Conservation (phyloP, 2,329 filamentous ascomycete species). For the Verticillium zaregamsianum region DNA sequence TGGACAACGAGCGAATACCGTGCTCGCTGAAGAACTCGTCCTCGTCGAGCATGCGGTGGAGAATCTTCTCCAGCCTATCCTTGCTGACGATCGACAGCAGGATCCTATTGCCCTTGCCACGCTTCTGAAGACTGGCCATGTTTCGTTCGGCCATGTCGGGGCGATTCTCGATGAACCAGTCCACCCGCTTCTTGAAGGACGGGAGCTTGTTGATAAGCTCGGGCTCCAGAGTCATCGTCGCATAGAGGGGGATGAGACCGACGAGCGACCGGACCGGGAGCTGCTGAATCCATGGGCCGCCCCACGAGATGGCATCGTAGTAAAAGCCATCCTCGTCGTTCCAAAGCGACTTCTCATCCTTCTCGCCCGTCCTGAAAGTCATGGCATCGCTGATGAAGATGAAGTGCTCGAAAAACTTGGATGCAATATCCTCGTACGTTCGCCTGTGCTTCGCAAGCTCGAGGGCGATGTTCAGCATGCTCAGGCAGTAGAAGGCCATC, state of each 20-base stretch:
- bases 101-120: conserved; percentile 85
- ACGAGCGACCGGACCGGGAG: conserved; percentile 89
- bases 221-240: conserved; percentile 86
- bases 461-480: conserved; percentile 94
- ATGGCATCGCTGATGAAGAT: conserved; percentile 97
- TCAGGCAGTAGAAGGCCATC: conserved; percentile 98
- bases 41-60: conserved; percentile 89
- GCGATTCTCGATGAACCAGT: conserved; percentile 91
- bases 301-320: conserved; percentile 97
- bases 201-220: conserved; percentile 90
- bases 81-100: conserved; percentile 88
- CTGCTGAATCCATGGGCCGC: conserved; percentile 88
- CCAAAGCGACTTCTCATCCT: conserved; percentile 81
- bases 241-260: conserved; percentile 89
- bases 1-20: conserved; percentile 88
- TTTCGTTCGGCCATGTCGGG: conserved; percentile 87
- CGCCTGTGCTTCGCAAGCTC: conserved; percentile 93
- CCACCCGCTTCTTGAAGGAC: conserved; percentile 84
- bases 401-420: conserved; percentile 98
- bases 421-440: conserved; percentile 94
- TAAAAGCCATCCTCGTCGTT: conserved; percentile 97
- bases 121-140: conserved; percentile 86
- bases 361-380: conserved; percentile 71
- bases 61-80: conserved; percentile 83
- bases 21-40: conserved; percentile 88